A percentile compares a stretch with the other conserved stretches of the same genome.
Evolutionary conservation across 768 basidiomycete species (phyloP).

Genomic region (Mycena polygramma): DNA sequence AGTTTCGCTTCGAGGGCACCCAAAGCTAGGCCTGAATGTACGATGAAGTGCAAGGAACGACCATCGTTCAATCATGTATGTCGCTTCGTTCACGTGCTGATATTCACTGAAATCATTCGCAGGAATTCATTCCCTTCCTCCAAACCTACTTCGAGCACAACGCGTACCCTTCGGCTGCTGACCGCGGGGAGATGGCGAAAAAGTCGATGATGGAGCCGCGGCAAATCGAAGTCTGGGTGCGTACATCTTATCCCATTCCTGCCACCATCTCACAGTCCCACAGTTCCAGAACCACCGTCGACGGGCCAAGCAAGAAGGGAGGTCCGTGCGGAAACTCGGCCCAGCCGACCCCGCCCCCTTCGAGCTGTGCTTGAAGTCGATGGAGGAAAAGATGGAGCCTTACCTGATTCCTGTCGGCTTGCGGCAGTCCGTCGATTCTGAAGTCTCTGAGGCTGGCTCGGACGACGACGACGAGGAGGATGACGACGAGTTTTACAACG

Average conservation of each 20-base stretch:
- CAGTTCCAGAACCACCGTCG: constrained; percentile 71
- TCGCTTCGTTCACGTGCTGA: not conserved
- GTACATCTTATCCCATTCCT: constrained; percentile 18
- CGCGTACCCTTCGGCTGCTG: constrained; percentile 58
- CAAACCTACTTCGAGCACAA: constrained; percentile 64
- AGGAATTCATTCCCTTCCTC: constrained; percentile 62
- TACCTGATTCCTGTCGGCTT: constrained; percentile 41
- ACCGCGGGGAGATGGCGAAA: constrained; percentile 55
- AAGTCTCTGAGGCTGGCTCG: constrained; percentile 33
- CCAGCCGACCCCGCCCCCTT: constrained; percentile 38
- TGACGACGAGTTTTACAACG: constrained; percentile 25
- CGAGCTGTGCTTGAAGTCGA: constrained; percentile 40
- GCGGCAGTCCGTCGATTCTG: constrained; percentile 23
- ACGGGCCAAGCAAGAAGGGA: constrained; percentile 52
- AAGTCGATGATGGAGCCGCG: constrained; percentile 57
- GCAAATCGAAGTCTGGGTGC: constrained; percentile 71
- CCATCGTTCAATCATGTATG: constrained; percentile 43
- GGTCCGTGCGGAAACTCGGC: constrained; percentile 35
- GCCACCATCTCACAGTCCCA: not conserved
- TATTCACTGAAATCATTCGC: no score
- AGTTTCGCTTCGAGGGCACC: no score
- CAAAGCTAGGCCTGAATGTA: no score
- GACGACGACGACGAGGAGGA: constrained; percentile 37
- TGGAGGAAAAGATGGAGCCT: constrained; percentile 44
- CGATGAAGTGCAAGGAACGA: no score